phyloP scores from a whole-genome alignment of 2,329 filamentous ascomycete species.

The Penicillium frequentans region DNA sequence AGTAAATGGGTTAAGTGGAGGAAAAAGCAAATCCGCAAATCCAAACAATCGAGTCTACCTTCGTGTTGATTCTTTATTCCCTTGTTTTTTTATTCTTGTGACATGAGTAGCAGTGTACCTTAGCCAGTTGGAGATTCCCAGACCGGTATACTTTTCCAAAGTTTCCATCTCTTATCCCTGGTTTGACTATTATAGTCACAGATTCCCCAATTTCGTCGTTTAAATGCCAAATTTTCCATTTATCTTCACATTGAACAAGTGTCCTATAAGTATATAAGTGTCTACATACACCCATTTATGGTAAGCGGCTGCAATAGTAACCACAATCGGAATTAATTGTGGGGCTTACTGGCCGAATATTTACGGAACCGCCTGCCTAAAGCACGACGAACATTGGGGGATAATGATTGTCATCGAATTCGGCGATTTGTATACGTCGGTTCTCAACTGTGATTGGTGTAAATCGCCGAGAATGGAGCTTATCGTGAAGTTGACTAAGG shows the following conservation, averaged over 20 bases:
- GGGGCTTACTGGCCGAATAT: background rate
- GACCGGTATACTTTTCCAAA: slow-evolving; percentile 8
- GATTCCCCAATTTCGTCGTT: slow-evolving; percentile 1
- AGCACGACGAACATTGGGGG: background rate
- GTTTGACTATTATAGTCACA: background rate
- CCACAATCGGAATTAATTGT: background rate
- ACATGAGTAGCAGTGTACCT: slow-evolving; percentile 16
- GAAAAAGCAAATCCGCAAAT: slow-evolving; percentile 13
- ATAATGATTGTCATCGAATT: background rate
- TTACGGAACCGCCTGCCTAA: slow-evolving; percentile 10
- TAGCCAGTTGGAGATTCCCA: slow-evolving; percentile 12
- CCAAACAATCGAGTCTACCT: slow-evolving; percentile 9
- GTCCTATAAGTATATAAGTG: background rate
- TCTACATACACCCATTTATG: background rate
- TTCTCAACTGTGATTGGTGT: slow-evolving; percentile 11
- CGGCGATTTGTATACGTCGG: slow-evolving; percentile 9
- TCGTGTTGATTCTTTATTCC: slow-evolving; percentile 15
- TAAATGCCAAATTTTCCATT: background rate
- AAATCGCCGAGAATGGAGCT: slow-evolving; percentile 16
- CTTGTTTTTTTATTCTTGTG: slow-evolving; percentile 6
- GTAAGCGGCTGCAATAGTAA: background rate
- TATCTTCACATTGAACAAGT: background rate
- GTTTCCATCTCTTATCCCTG: background rate
- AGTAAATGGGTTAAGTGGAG: slow-evolving; percentile 27
- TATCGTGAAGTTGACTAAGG: slow-evolving; percentile 14